Conservation (phyloP, 805 yeast genomes). For the Wickerhamomyces hampshirensis region DNA sequence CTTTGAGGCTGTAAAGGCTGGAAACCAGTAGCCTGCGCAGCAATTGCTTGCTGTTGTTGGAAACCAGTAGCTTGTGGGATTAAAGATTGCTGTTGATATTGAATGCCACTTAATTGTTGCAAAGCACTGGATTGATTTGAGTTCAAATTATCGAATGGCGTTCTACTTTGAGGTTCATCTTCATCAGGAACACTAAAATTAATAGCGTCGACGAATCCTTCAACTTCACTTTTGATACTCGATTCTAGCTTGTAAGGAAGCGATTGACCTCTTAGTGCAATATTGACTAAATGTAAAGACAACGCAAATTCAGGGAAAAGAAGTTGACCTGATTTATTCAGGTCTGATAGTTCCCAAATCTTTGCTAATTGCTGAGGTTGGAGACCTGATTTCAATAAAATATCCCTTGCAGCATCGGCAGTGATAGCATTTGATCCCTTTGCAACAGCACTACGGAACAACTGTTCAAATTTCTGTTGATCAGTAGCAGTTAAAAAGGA, state of each 20-base stretch:
- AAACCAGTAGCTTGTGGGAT: constrained; percentile 24
- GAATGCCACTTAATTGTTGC: constrained; percentile 32
- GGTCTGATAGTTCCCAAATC: constrained; percentile 90
- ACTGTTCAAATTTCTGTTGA: constrained; percentile 79
- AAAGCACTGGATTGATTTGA: constrained; percentile 26
- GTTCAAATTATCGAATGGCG: constrained; percentile 37
- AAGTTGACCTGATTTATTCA: constrained; percentile 77
- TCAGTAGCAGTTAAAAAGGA: constrained; percentile 83
- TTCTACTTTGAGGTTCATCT: constrained; percentile 22
- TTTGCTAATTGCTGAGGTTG: constrained; percentile 71
- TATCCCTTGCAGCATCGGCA: constrained; percentile 73
- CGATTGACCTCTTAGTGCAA: constrained; percentile 70
- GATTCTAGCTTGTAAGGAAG: constrained; percentile 71
- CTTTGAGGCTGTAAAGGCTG: constrained; percentile 28
- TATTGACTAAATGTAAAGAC: constrained; percentile 81
- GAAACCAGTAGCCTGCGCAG: constrained; percentile 21
- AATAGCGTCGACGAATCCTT: constrained; percentile 85
- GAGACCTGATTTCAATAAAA: constrained; percentile 75
- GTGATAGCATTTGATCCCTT: constrained; percentile 43
- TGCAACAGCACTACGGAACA: constrained; percentile 76
- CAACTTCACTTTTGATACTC: constrained; percentile 75
- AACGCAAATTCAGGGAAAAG: constrained; percentile 93
- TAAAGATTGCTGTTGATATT: constrained; percentile 23
- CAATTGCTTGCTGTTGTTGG: constrained; percentile 16
- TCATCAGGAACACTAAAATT: constrained; percentile 70